Percentiles rank a stretch among this genome's conserved stretches.
Conservation (phyloP, 2,329 filamentous ascomycete species). For the Sordariomycetes sp. region DNA sequence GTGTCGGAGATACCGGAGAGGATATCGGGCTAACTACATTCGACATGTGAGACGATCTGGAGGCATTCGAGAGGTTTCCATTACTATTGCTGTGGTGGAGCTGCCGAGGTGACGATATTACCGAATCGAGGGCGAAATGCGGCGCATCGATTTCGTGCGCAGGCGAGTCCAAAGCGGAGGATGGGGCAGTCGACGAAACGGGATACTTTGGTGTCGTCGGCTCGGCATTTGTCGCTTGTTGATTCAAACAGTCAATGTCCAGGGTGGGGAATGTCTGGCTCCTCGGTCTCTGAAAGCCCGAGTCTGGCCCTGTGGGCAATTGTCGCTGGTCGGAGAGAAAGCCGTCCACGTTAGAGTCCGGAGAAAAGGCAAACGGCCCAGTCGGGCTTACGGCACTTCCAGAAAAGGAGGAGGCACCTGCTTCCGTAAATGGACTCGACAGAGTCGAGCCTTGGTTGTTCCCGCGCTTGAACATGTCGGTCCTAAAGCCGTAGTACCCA, state of each 20-base stretch:
- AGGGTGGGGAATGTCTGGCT: constrained; percentile 78
- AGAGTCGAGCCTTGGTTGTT: constrained; percentile 55
- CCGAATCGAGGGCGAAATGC: constrained; percentile 14
- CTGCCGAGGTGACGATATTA: constrained; percentile 22
- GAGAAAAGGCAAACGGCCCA: constrained; percentile 62
- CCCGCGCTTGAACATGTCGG: constrained; percentile 11
- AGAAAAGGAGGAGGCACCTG: constrained; percentile 41
- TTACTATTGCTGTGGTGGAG: constrained; percentile 39
- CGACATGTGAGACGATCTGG: constrained; percentile 11
- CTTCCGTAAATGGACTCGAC: constrained; percentile 53
- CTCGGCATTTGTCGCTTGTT: constrained; percentile 10
- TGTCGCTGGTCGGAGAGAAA: constrained; percentile 35
- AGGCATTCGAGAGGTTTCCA: constrained; percentile 28
- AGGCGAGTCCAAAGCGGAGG: constrained; percentile 28
- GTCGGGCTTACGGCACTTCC: constrained; percentile 60
- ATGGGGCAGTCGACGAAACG: constrained; percentile 34
- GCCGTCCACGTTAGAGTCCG: constrained; percentile 55
- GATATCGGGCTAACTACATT: not conserved
- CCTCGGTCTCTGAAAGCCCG: constrained; percentile 58
- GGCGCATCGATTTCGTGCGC: constrained; percentile 35
- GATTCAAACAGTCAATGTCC: constrained; percentile 44
- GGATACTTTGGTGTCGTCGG: constrained; percentile 21
- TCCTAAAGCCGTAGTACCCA: not conserved
- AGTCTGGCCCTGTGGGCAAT: constrained; percentile 13
- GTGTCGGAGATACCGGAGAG: not conserved